Percentiles rank a stretch among this genome's conserved stretches.
Conservation (phyloP, 805 yeast genomes). For the Ogataea henricii region DNA sequence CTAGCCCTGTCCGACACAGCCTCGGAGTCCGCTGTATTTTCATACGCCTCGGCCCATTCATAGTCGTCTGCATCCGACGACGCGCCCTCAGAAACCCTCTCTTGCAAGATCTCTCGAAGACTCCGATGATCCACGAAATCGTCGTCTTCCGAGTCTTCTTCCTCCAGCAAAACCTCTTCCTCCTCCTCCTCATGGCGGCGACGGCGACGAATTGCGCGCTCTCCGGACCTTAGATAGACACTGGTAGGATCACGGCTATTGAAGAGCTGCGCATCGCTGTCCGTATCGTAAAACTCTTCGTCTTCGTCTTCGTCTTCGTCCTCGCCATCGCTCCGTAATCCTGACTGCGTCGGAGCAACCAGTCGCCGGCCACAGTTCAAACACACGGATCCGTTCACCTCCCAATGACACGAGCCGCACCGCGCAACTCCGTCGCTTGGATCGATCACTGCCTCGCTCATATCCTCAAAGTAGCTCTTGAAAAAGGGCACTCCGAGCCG, state of each 20-base stretch:
- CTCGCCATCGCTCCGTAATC: conserved; percentile 9
- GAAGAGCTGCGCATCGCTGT: too few species aligned
- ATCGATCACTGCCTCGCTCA: conserved; percentile 57
- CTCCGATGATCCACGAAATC: conserved; percentile 6
- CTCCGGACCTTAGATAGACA: too few species aligned
- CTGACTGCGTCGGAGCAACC: conserved; percentile 13
- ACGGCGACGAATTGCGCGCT: too few species aligned
- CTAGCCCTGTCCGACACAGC: too few species aligned
- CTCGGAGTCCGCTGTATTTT: neutral
- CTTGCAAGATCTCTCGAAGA: conserved; percentile 1
- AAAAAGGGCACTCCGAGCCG: conserved; percentile 40
- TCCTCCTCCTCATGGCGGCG: conserved; percentile 8
- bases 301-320: conserved; percentile 5
- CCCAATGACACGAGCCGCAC: conserved; percentile 81
- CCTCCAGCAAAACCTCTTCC: conserved; percentile 4
- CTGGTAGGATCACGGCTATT: too few species aligned
- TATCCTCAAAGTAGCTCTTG: conserved; percentile 49
- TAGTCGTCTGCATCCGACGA: neutral
- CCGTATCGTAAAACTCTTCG: neutral
- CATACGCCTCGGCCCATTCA: neutral
- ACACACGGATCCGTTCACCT: conserved; percentile 66
- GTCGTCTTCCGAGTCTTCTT: conserved; percentile 14
- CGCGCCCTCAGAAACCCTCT: conserved; percentile 1
- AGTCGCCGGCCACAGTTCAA: conserved; percentile 66
- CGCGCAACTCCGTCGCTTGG: conserved; percentile 71